phyloP scores from a whole-genome alignment of 495 filamentous ascomycete genomes.

The Aspergillus carlsbadensis region DNA sequence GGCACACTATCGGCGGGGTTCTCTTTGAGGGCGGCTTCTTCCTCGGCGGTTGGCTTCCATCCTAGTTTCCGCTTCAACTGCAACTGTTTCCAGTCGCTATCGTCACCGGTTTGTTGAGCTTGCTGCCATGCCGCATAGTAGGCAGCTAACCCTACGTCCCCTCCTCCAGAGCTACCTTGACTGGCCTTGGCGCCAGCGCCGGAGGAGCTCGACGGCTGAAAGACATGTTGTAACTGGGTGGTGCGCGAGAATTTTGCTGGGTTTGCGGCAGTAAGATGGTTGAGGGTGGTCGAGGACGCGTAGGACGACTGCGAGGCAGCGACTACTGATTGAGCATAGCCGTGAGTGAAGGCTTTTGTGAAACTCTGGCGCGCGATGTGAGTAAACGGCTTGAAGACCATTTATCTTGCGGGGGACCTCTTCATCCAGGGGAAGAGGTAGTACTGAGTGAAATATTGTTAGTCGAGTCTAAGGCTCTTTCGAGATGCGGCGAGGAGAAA shows the following conservation, averaged over 20 bases:
- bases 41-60: slow-evolving; percentile 67
- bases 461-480: neutral
- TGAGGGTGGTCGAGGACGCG: slow-evolving; percentile 67
- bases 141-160: slow-evolving; percentile 66
- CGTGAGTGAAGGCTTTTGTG: slow-evolving; percentile 92
- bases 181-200: slow-evolving; percentile 46
- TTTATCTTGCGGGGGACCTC: slow-evolving; percentile 63
- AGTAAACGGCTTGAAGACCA: slow-evolving; percentile 79
- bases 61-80: slow-evolving; percentile 83
- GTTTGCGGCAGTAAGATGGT: slow-evolving; percentile 48
- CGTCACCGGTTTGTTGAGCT: slow-evolving; percentile 65
- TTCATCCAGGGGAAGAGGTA: slow-evolving; percentile 53
- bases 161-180: slow-evolving; percentile 42
- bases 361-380: slow-evolving; percentile 97
- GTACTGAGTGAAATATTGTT: slow-evolving; percentile 26
- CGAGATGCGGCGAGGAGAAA: slow-evolving; percentile 4
- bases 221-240: slow-evolving; percentile 73
- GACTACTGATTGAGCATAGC: slow-evolving; percentile 96
- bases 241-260: slow-evolving; percentile 58
- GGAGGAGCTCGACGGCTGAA: slow-evolving; percentile 56
- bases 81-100: slow-evolving; percentile 86
- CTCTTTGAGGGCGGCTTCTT: slow-evolving; percentile 50
- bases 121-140: slow-evolving; percentile 89
- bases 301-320: slow-evolving; percentile 89
- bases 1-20: slow-evolving; percentile 30